Percentiles rank a stretch among this genome's conserved stretches.
These are phyloP conservation scores for Pyronema domesticum DNA, from an alignment of 495 filamentous ascomycete species.

Conservation along the genomic window DNA sequence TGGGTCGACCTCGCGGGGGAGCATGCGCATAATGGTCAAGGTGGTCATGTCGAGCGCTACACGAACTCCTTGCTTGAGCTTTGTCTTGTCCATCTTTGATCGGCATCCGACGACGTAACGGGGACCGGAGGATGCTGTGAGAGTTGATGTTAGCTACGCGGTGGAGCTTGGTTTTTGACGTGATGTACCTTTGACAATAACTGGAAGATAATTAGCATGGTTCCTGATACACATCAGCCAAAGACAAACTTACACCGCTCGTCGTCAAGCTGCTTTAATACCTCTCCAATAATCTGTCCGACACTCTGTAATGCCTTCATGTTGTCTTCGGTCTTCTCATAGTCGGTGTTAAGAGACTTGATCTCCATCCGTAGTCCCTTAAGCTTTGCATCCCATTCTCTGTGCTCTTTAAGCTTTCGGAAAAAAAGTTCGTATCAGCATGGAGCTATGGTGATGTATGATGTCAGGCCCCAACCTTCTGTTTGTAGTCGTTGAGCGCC, in stretches of 20 bases:
- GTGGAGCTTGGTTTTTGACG: background rate
- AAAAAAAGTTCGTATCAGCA: slow-evolving; percentile 4
- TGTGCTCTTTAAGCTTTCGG: slow-evolving; percentile 72
- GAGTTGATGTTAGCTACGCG: background rate
- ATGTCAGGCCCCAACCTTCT: slow-evolving; percentile 11
- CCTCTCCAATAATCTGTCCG: slow-evolving; percentile 97
- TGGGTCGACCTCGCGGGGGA: slow-evolving; percentile 95
- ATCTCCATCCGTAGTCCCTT: slow-evolving; percentile 83
- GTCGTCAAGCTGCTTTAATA: slow-evolving; percentile 95
- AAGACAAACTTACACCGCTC: slow-evolving; percentile 64
- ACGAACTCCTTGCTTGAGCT: slow-evolving; percentile 94
- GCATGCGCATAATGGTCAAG: slow-evolving; percentile 99
- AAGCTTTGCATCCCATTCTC: slow-evolving; percentile 96
- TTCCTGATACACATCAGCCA: slow-evolving; percentile 1
- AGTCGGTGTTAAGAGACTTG: slow-evolving; percentile 84
- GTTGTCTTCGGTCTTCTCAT: slow-evolving; percentile 94
- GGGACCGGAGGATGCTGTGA: slow-evolving; percentile 78
- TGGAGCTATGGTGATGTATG: background rate
- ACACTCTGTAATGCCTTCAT: slow-evolving; percentile 99
- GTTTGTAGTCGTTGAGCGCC: slow-evolving; percentile 21
- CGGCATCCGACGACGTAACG: slow-evolving; percentile 97
- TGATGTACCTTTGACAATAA: slow-evolving; percentile 23
- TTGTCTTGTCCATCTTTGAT: slow-evolving; percentile 90
- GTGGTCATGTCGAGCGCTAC: slow-evolving; percentile 99
- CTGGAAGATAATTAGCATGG: slow-evolving; percentile 13